Conservation (phyloP, 805 yeast genomes). For the Kodamaea kaohsiungensis region DNA sequence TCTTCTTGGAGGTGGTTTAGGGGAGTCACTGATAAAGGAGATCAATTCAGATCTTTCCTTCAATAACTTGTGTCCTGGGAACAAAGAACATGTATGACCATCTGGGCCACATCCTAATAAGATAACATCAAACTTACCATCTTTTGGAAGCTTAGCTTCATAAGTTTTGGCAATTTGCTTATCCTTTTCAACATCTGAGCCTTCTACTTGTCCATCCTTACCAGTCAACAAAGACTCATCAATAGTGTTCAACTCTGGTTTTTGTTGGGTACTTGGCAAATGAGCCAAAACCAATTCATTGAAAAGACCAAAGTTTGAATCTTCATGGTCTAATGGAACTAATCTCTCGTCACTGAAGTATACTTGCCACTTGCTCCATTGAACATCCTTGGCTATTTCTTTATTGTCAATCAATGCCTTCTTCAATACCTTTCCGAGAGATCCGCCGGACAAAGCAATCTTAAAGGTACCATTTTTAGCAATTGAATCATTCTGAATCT, state of each 20-base stretch:
- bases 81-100: constrained; percentile 91
- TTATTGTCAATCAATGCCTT: constrained; percentile 64
- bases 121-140: constrained; percentile 57
- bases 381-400: constrained; percentile 42
- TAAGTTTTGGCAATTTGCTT: constrained; percentile 61
- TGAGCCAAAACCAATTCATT: constrained; percentile 59
- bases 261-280: constrained; percentile 37
- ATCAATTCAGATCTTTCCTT: constrained; percentile 53
- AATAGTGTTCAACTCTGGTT: constrained; percentile 68
- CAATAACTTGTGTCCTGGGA: constrained; percentile 79
- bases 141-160: constrained; percentile 53
- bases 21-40: constrained; percentile 74
- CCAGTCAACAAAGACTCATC: constrained; percentile 61
- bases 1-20: constrained; percentile 93
- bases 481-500: constrained; percentile 63
- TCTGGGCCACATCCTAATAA: constrained; percentile 93
- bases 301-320: constrained; percentile 84
- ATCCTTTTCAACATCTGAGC: constrained; percentile 49
- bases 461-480: constrained; percentile 49
- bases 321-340: constrained; percentile 78
- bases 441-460: constrained; percentile 90
- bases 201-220: constrained; percentile 41
- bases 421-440: constrained; percentile 72
- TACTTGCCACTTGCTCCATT: constrained; percentile 78
- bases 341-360: constrained; percentile 90